Evolutionary conservation across 148 eudicot genomes (phyloP), one percentile per base, ranked within the genome.

Genomic region (Chenopodium suecicum): DNA sequence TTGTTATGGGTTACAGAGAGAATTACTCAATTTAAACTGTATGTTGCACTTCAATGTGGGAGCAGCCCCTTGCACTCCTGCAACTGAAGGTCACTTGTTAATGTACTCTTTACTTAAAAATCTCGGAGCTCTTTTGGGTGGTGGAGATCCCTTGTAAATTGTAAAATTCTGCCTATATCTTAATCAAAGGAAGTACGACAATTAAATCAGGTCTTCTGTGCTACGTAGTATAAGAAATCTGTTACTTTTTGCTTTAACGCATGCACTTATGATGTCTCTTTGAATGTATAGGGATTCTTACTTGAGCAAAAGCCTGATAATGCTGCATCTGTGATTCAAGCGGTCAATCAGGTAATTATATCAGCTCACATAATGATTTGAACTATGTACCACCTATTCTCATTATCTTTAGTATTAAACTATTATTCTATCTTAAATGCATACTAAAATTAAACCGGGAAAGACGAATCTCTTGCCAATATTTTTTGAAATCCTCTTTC

Each of bases 281-380:
- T 27, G 56, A 73, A 73, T 60, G 68, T 56, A 25, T 27, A 97
- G 99, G 98, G 97, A 73, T 87, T 89, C 76, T 85, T 97, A 62
- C 95, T 97, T 75, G 94, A 94, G 84, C 83, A 78, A 79, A 94
- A 94, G 72, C 99, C 98, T 50, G 93, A 89, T 69, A 79, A 81
- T 79, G 95, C 99, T 85, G 98, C 98, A 76, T 78, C 91, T 37
- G 66, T 91, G 65, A 87, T 97, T 90, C 90, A 91, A 85, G 85
- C 78, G 69, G 82, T 92, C 62, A 86, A 84, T 89, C 91, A 91
- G 99, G 99, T 96, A 77, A 67, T 32, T 66, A 20, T 73, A 46
- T 41, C 13, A 48, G 13, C 44, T 41, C 7, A 41, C 44, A 6
- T 41, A 41, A 41, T 5, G 44, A 4, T 41, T 41, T 6, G 44